These are phyloP conservation scores for Salix udensis DNA, from an alignment of 345 rosid genomes.

Conservation along the genomic window DNA sequence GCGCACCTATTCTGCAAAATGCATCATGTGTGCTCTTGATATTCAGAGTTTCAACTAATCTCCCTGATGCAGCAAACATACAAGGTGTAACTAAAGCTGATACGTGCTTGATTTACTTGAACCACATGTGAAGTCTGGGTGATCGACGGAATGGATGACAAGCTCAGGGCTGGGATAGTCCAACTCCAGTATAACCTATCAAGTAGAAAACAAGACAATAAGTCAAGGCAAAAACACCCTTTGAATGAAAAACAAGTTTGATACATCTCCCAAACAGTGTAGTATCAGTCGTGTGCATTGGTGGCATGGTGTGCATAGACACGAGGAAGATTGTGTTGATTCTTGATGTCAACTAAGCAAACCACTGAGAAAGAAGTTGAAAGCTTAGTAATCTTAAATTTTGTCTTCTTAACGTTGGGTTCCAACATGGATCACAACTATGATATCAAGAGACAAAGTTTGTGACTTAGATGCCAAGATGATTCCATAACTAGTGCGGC, in stretches of 20 bases:
- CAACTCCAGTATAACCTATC: conserved; percentile 69
- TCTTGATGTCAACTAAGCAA: too few relatives aligned
- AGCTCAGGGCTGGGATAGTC: conserved; percentile 57
- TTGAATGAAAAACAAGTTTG: background rate
- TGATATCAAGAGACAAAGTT: too few relatives aligned
- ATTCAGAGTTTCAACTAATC: background rate
- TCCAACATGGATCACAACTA: too few relatives aligned
- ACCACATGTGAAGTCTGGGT: conserved; percentile 58
- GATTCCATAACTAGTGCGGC: background rate
- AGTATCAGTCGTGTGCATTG: too few relatives aligned
- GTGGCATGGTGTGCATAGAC: too few relatives aligned
- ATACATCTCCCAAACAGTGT: background rate
- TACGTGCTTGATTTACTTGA: conserved; percentile 32
- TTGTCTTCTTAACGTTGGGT: too few relatives aligned
- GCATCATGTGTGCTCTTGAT: background rate
- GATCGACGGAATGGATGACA: conserved; percentile 42
- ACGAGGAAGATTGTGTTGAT: too few relatives aligned
- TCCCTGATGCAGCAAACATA: background rate
- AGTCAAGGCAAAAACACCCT: background rate
- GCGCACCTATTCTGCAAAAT: background rate
- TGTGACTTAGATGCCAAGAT: background rate
- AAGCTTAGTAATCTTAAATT: too few relatives aligned
- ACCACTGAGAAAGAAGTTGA: too few relatives aligned
- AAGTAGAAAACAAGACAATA: background rate
- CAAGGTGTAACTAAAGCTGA: conserved; percentile 27